Evolutionary conservation across 2,329 filamentous ascomycete genomes (phyloP).

Genomic region (Amphichorda felina): DNA sequence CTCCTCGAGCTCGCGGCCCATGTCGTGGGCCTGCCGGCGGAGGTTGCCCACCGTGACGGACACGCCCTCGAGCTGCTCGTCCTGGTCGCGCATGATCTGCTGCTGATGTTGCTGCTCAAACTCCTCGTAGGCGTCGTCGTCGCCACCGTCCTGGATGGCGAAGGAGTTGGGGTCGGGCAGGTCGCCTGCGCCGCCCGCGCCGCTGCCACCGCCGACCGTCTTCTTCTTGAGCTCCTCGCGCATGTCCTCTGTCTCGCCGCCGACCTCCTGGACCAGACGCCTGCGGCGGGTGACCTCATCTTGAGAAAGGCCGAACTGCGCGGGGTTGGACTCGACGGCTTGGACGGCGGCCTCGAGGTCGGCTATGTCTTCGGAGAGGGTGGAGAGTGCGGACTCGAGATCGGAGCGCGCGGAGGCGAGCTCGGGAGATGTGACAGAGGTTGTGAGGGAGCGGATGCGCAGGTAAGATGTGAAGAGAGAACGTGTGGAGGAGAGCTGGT

Average conservation of each 20-base stretch:
- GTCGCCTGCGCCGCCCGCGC: conserved; percentile 16
- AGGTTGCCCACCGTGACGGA: conserved; percentile 89
- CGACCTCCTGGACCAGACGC: conserved; percentile 79
- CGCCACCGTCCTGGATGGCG: conserved; percentile 38
- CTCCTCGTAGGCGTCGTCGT: conserved; percentile 54
- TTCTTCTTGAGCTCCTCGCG: conserved; percentile 62
- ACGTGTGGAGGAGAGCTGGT: conserved; percentile 67
- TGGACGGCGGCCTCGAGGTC: conserved; percentile 82
- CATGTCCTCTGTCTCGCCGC: conserved; percentile 82
- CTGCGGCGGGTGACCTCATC: conserved; percentile 73
- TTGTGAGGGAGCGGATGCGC: conserved; percentile 80
- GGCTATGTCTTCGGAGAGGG: conserved; percentile 70
- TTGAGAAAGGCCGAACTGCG: conserved; percentile 73
- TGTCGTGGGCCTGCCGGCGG: conserved; percentile 81
- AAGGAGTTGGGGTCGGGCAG: conserved; percentile 42
- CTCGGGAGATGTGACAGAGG: conserved; percentile 64
- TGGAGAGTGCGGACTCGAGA: conserved; percentile 51
- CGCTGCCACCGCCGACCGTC: conserved; percentile 16
- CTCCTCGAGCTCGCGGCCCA: conserved; percentile 94
- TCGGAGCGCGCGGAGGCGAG: conserved; percentile 67
- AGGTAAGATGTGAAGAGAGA: conserved; percentile 90
- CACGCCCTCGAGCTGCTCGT: conserved; percentile 83
- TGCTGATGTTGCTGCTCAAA: conserved; percentile 88
- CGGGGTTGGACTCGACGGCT: conserved; percentile 78
- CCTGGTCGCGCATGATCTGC: conserved; percentile 90